Base-by-base conservation (phyloP, 805 yeast genomes). In the Candida quercuum region DNA sequence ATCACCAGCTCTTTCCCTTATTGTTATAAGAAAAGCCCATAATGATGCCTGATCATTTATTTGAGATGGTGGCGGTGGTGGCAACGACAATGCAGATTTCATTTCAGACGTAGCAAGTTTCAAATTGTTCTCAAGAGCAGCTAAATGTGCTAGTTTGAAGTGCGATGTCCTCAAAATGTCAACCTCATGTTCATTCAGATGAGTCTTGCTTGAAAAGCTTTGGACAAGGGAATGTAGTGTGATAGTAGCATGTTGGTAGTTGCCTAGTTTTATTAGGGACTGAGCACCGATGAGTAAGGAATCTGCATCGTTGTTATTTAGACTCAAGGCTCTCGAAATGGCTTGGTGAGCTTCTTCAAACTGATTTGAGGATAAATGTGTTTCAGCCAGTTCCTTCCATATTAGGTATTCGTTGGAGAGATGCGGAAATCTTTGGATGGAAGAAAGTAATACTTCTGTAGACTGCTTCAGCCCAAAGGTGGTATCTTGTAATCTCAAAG, bases 141-240 rank as follows among this genome's bases (percentile, higher is more conserved):
- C 73, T n/a, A 77, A 60, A 5, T 72, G 71, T 0, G 80, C 81
- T 33, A 78, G 57, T 46, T 75, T 78, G 4, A 74, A 68, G 56
- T 75, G 81, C 3, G 72, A 70, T 13, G 69, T 62, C 37, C 79
- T 60, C 0, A 76, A 71, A 2, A 72, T 61, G 37, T 71, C 72
- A n/a, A 71, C 52, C 32, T 69, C 74, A 12, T 6, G 56, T 40
- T 35, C 63, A 49, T 31, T 60, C 51, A 33, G 28, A 6, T 41
- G 47, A 4, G 47, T 38, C 16, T 44, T 49, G 8, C 63, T 46
- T 15, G 51, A 42, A 6, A 71, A 52, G 28, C 67, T 56, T 16
- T 63, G 57, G 22, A 76, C 54, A 28, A 76, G 61, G 32, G 66
- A 68, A 16, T 65, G 65, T 35, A 76, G 61, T 3, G 75, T 61